Base-by-base conservation (phyloP, 169 alveolate genomes). In the Toxoplasma gondii region DNA sequence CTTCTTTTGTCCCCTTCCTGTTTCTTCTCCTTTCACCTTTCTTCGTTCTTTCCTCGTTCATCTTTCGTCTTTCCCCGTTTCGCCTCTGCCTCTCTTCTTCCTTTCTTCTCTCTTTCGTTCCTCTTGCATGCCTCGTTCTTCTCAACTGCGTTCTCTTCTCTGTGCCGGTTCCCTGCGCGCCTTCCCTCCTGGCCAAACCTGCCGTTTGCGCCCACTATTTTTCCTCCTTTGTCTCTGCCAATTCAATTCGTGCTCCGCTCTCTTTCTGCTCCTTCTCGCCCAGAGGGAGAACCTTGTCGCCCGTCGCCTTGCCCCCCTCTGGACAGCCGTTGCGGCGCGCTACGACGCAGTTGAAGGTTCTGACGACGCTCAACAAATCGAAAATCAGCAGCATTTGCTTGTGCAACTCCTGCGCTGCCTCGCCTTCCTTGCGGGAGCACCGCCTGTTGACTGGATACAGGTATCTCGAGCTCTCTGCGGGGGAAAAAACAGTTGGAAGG, bases 321-420 rank as follows among this genome's bases (percentile, higher is more conserved):
- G 93, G 94, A 36, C 39, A 54, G 74, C 88, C n/a, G 44, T 91
- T 24, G 53, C 70, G 24, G 70, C 81, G 39, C 88, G 83, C 43
- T 91, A 91, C 54, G 94, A 91, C 39, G 94, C 83, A 34, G 90
- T 45, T 1, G 94, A 91, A 45, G 90, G 58, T 24, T 41, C 70
- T 12, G 83, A 34, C 22, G 90, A 91, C 41, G 83, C 83, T 38
- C 91, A 91, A 90, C 94, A 88, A 53, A 82, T 82, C 36, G 69
- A 12, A 49, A 83, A 88, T 12, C 93, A 88, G 41, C 49, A 88
- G 54, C 38, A 45, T 17, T 84, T 88, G 36, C 88, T 91, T 34
- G 81, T 91, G 49, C 94, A 91, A 82, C 94, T 91, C 41, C 94
- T 91, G 64, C 94, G 94, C 54, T 91, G 91, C 58, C 94, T 91